A percentile compares a stretch with the other conserved stretches of the same genome.
These are phyloP conservation scores for Curvularia sp. DNA, from an alignment of 2,329 filamentous ascomycete species.

Conservation along the genomic window DNA sequence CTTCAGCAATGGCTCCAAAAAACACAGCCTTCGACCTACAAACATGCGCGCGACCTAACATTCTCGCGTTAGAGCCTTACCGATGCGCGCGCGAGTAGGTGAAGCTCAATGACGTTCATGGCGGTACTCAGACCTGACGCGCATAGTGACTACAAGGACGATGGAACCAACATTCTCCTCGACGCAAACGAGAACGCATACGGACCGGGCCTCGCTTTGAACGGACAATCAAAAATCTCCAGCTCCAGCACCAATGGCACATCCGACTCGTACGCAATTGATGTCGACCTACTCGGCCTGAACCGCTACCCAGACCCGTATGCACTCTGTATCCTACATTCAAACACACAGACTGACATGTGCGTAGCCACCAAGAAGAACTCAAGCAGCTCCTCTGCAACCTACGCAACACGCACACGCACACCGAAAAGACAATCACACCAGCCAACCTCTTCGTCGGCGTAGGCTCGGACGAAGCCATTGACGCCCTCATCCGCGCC, in stretches of 20 bases:
- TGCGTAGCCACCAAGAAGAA: conserved; percentile 73
- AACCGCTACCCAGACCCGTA: conserved; percentile 93
- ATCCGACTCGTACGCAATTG: conserved; percentile 55
- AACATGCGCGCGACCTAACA: conserved; percentile 60
- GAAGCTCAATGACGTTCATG: conserved; percentile 21
- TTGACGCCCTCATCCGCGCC: conserved; percentile 89
- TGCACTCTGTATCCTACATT: conserved; percentile 19
- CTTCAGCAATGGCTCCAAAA: conserved; percentile 32
- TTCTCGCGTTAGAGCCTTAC: conserved; percentile 61
- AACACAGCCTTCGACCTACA: conserved; percentile 55
- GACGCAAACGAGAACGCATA: conserved; percentile 99
- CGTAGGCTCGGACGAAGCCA: conserved; percentile 95
- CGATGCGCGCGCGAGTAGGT: conserved; percentile 62
- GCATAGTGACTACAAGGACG: conserved; percentile 93
- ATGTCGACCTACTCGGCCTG: conserved; percentile 79
- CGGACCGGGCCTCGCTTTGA: conserved; percentile 75
- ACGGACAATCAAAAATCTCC: conserved; percentile 56
- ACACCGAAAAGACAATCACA: conserved; percentile 75
- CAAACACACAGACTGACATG: conserved; percentile 3
- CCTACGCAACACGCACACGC: conserved; percentile 83
- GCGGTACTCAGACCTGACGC: conserved; percentile 23
- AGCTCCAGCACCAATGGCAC: conserved; percentile 52
- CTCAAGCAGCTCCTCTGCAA: conserved; percentile 87
- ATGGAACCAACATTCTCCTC: conserved; percentile 92
- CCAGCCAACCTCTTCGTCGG: conserved; percentile 92